Base-by-base conservation (phyloP, 139 green algal genomes). In the Tetradesmus lagerheimii region DNA sequence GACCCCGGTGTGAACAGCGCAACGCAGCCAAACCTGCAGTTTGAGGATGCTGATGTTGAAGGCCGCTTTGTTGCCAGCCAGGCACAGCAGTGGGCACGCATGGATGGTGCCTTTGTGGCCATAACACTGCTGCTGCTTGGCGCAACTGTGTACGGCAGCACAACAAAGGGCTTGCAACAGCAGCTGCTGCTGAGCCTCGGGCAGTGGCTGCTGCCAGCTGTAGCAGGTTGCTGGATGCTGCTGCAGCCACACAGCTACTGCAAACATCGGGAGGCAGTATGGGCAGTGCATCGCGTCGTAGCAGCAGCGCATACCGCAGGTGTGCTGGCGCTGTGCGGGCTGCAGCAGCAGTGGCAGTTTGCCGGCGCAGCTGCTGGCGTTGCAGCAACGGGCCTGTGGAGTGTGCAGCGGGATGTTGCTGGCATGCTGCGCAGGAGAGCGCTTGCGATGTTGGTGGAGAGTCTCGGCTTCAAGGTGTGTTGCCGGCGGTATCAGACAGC, bases 381-480 rank as follows among this genome's bases (percentile, higher is more conserved):
- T 45, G 50, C 62, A 31, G 66, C 34, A 4, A 27, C 6, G 16
- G 41, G 38, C 25, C 12, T 83, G 39, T 6, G 31, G 34, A 57
- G 38, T 38, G 20, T 71, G 84, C 66, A 66, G 6, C 18, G 50
- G 37, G 29, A 25, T 3, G 16, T 74, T 57, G 29, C n/a, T 23
- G 84, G 35, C 6, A n/a, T 89, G 38, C 39, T 83, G 41, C 67
- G 45, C 23, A 45, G 84, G 23, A 11, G n/a, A 15, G 84, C 66
- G 15, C n/a, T 89, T 14, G 29, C 67, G 6, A 71, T 80, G 38
- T 41, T 89, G 84, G 67, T 78, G 29, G 84, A 89, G 20, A 67
- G 25, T 29, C 38, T 89, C 8, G 84, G 84, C n/a, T 82, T 89
- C 38, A 89, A 80, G 84, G 84, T 89, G 66, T 6, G 83, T 16